These are phyloP conservation scores for Sporobolomyces pararoseus DNA, from an alignment of 768 basidiomycete species.

Conservation along the genomic window DNA sequence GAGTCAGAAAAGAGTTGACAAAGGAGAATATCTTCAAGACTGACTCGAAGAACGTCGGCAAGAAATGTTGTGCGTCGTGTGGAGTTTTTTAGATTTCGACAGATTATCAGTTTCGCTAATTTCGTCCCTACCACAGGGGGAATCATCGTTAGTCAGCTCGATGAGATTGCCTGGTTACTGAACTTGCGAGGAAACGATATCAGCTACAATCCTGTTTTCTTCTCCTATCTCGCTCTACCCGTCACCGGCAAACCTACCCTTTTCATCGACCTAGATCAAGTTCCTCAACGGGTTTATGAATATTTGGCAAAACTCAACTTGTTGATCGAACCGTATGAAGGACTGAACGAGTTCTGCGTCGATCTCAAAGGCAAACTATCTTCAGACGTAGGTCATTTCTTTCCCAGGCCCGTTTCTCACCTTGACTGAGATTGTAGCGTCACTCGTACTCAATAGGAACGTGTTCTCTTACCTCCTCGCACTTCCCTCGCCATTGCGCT, in stretches of 20 bases:
- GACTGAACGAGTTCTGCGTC: constrained; percentile 62
- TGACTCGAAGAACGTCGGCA: constrained; percentile 48
- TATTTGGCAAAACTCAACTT: constrained; percentile 58
- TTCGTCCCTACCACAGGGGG: too few relatives aligned
- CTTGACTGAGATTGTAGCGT: too few relatives aligned
- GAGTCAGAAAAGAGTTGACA: constrained; percentile 62
- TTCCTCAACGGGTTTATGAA: constrained; percentile 56
- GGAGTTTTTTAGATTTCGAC: too few relatives aligned
- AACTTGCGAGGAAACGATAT: constrained; percentile 91
- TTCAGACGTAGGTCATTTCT: constrained; percentile 25
- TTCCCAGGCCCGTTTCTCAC: too few relatives aligned
- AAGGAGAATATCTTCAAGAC: constrained; percentile 52
- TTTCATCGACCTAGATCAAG: constrained; percentile 62
- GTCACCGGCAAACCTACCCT: constrained; percentile 56
- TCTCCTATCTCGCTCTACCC: constrained; percentile 78
- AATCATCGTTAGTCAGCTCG: neutral
- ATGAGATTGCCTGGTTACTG: constrained; percentile 61
- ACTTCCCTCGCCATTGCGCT: constrained; percentile 77
- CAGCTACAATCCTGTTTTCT: constrained; percentile 74
- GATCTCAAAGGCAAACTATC: constrained; percentile 51
- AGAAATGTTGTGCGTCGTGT: constrained; percentile 47
- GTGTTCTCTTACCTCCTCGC: constrained; percentile 68
- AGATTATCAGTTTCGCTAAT: constrained; percentile 54
- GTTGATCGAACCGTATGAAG: constrained; percentile 65
- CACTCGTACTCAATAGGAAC: constrained; percentile 22